These are phyloP conservation scores for Pseudofabraea citricarpa DNA, from an alignment of 2,329 filamentous ascomycete species.

Conservation along the genomic window DNA sequence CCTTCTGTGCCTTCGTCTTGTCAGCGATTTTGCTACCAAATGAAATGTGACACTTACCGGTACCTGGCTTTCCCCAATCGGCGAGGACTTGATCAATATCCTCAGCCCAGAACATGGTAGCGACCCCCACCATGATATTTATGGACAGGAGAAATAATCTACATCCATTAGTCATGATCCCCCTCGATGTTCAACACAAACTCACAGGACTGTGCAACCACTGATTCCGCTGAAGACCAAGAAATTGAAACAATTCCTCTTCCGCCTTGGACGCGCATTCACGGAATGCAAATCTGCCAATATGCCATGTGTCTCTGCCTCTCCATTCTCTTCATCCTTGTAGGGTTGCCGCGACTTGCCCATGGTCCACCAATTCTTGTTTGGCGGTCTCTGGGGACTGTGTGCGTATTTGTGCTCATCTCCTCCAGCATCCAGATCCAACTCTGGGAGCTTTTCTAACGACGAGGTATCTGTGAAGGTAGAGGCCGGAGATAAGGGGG, in stretches of 20 bases:
- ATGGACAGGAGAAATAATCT: conserved; percentile 30
- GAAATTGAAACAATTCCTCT: conserved; percentile 21
- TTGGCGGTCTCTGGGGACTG: too few species aligned
- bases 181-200: conserved; percentile 2
- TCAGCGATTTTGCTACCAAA: neutral
- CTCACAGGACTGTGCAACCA: conserved; percentile 32
- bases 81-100: conserved; percentile 25
- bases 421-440: too few species aligned
- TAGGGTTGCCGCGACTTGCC: neutral
- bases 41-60: conserved; percentile 11
- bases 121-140: conserved; percentile 27
- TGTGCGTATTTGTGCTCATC: too few species aligned
- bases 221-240: conserved; percentile 32
- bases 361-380: neutral
- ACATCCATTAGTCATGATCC: neutral
- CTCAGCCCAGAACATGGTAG: conserved; percentile 25
- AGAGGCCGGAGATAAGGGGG: too few species aligned
- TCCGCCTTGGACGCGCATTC: conserved; percentile 4
- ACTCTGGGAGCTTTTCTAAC: too few species aligned
- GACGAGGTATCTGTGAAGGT: too few species aligned
- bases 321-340: neutral
- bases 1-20: conserved; percentile 27
- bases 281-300: conserved; percentile 4
- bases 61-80: conserved; percentile 33
- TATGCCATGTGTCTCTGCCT: conserved; percentile 3